Evolutionary conservation across 257 asterid species (phyloP).

Genomic region (Salvia hispanica): DNA sequence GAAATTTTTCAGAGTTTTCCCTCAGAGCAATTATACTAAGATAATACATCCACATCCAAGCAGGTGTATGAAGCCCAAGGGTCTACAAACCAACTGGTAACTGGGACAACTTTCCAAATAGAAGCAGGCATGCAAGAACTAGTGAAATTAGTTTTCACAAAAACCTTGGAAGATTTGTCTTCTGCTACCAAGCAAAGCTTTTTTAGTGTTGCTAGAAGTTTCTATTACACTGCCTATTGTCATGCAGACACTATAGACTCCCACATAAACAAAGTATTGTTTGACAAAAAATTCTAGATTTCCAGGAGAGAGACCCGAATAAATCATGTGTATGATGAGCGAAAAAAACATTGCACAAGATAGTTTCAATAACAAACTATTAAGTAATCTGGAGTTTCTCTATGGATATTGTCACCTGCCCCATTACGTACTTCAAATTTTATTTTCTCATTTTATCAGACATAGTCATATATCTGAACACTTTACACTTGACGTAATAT

Average conservation of each 20-base stretch:
- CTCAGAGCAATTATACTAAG: no score
- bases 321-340: not conserved
- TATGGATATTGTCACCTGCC: no score
- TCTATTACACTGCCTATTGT: conserved; percentile 58
- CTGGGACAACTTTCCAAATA: conserved; percentile 31
- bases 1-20: no score
- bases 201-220: conserved; percentile 56
- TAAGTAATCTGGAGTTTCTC: no score
- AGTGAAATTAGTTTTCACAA: conserved; percentile 47
- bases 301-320: not conserved
- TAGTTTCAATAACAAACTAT: no score
- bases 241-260: conserved; percentile 41
- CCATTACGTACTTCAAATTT: no score
- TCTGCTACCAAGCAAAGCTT: conserved; percentile 47
- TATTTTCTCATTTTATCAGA: not conserved
- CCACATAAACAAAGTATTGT: conserved; percentile 39
- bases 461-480: not conserved
- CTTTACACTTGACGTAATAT: not conserved
- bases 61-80: no score
- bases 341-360: not conserved
- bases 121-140: conserved; percentile 57
- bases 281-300: conserved; percentile 36
- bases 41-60: no score
- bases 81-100: no score
- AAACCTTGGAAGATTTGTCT: conserved; percentile 39